These are phyloP conservation scores for Penicillium daleae DNA, from an alignment of 495 filamentous ascomycete genomes.

Conservation along the genomic window DNA sequence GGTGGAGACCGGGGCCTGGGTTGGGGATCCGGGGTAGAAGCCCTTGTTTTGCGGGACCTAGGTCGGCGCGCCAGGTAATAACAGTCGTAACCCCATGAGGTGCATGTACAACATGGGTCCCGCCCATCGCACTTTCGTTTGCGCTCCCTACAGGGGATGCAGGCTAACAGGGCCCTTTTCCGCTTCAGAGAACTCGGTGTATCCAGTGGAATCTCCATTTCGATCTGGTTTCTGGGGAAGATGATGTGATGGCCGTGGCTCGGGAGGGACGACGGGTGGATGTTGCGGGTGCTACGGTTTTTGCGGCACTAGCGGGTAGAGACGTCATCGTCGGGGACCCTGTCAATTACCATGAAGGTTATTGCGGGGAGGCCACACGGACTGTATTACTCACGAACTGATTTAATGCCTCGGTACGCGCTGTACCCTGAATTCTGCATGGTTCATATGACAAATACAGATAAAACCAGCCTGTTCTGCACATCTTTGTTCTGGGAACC, in stretches of 20 bases:
- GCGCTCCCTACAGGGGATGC: conserved; percentile 51
- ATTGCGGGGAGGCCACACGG: neutral
- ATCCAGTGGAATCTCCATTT: neutral
- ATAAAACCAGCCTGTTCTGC: neutral
- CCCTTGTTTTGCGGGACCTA: conserved; percentile 8
- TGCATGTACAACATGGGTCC: conserved; percentile 50
- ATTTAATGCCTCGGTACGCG: neutral
- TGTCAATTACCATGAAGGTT: neutral
- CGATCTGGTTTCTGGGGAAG: neutral
- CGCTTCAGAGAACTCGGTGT: conserved; percentile 30
- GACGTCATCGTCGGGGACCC: neutral
- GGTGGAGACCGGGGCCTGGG: conserved; percentile 1
- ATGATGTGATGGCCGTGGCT: neutral
- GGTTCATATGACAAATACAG: neutral
- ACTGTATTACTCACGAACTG: neutral
- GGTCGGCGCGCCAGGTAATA: conserved; percentile 31
- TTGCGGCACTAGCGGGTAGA: conserved; percentile 6
- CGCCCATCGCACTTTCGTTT: conserved; percentile 55
- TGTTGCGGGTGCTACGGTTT: conserved; percentile 20
- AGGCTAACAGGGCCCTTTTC: conserved; percentile 45
- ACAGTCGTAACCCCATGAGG: conserved; percentile 52
- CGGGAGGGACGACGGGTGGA: conserved; percentile 2
- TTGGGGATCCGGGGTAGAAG: conserved; percentile 2
- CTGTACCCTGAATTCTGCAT: neutral
- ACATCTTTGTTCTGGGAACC: neutral